Percentiles rank a stretch among this genome's conserved stretches.
These are phyloP conservation scores for Sporothrix euskadiensis DNA, from an alignment of 2,329 filamentous ascomycete species.

Conservation along the genomic window DNA sequence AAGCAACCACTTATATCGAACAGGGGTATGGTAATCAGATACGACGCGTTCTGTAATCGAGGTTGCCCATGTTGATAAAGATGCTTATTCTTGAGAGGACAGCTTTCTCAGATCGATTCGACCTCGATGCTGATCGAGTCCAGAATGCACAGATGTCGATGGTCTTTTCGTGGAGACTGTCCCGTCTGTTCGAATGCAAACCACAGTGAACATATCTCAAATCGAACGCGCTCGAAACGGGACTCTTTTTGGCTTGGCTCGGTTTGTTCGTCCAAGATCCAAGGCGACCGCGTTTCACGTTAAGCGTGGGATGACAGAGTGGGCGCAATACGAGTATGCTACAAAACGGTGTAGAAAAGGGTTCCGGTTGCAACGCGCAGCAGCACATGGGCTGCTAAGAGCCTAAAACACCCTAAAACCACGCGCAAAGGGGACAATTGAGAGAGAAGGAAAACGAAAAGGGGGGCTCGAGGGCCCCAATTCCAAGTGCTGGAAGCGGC, in stretches of 20 bases:
- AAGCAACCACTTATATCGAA: neutral
- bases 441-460: neutral
- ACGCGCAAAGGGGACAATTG: neutral
- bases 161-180: neutral
- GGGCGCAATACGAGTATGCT: neutral
- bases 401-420: no score
- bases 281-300: constrained; percentile 13
- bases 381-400: neutral
- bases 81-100: neutral
- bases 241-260: neutral
- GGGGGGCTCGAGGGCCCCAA: constrained; percentile 12
- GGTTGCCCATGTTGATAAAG: neutral
- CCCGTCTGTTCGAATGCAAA: neutral
- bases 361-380: neutral
- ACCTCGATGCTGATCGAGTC: neutral
- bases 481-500: neutral
- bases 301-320: neutral
- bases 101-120: neutral
- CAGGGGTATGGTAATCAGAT: neutral
- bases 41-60: neutral
- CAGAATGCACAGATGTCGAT: neutral
- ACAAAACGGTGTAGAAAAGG: neutral
- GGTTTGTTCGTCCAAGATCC: neutral
- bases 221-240: neutral
- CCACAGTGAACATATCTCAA: neutral